phyloP scores from a whole-genome alignment of 768 basidiomycete genomes.

The Boletus rubropictus region DNA sequence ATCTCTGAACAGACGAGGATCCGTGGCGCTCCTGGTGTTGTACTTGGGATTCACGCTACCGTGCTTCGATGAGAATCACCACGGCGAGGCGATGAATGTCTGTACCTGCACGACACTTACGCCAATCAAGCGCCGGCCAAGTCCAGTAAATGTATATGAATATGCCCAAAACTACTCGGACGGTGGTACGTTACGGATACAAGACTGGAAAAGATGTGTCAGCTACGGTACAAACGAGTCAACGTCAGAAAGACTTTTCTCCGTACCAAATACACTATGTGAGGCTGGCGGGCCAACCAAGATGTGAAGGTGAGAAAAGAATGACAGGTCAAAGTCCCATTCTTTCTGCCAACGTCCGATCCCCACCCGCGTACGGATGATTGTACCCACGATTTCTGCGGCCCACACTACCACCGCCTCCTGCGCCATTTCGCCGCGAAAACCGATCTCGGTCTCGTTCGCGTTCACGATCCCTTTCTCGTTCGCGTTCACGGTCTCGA shows the following conservation, averaged over 20 bases:
- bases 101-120: neutral
- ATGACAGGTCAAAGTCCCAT: conserved; percentile 57
- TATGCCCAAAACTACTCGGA: conserved; percentile 20
- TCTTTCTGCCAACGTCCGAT: conserved; percentile 82
- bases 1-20: neutral
- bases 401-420: conserved; percentile 34
- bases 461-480: conserved; percentile 34
- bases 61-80: conserved; percentile 1
- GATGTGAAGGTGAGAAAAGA: conserved; percentile 14
- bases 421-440: conserved; percentile 40
- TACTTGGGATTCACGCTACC: neutral
- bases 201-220: conserved; percentile 24
- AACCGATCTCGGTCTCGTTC: conserved; percentile 36
- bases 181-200: conserved; percentile 31
- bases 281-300: conserved; percentile 19
- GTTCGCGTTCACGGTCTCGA: conserved; percentile 33
- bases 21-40: neutral
- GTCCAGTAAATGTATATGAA: conserved; percentile 16
- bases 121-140: neutral
- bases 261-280: conserved; percentile 38
- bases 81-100: neutral
- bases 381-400: conserved; percentile 37
- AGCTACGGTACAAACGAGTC: conserved; percentile 28
- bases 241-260: conserved; percentile 3
- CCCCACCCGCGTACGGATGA: conserved; percentile 35